These are phyloP conservation scores for Magnaporthiopsis incrustans DNA, from an alignment of 2,329 filamentous ascomycete species.

Conservation along the genomic window DNA sequence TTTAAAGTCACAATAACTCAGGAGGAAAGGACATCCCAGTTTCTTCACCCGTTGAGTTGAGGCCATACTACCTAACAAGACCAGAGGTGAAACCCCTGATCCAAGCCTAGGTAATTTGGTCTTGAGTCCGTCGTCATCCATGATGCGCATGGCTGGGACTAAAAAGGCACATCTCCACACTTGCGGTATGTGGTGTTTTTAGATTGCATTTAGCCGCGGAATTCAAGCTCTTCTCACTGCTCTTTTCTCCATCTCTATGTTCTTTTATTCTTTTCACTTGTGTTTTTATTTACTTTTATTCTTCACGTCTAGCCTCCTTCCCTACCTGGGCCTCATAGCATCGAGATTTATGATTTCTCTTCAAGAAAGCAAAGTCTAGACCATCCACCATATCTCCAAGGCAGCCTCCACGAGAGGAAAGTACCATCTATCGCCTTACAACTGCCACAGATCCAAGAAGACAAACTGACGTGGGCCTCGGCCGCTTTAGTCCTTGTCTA, in stretches of 20 bases:
- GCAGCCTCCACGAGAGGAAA: background rate
- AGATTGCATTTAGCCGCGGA: no score
- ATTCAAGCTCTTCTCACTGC: no score
- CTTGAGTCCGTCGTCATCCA: no score
- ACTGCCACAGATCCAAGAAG: no score
- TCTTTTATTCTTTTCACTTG: background rate
- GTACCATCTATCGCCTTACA: background rate
- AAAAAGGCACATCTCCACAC: no score
- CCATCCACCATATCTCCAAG: background rate
- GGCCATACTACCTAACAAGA: background rate
- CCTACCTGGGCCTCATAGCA: no score
- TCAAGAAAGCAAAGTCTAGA: background rate
- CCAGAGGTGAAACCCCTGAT: background rate
- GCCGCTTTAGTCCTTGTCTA: constrained; percentile 63
- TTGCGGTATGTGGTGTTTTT: no score
- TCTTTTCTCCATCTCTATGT: background rate
- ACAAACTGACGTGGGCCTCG: no score
- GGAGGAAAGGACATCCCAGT: background rate
- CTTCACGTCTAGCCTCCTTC: background rate
- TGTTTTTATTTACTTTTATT: background rate
- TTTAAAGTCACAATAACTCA: background rate
- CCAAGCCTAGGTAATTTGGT: no score
- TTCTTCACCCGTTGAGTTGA: background rate
- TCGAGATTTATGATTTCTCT: background rate
- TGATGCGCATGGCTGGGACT: no score